Evolutionary conservation across 2,329 filamentous ascomycete species (phyloP).

Genomic region (Aspergillus brunneoviolaceus): DNA sequence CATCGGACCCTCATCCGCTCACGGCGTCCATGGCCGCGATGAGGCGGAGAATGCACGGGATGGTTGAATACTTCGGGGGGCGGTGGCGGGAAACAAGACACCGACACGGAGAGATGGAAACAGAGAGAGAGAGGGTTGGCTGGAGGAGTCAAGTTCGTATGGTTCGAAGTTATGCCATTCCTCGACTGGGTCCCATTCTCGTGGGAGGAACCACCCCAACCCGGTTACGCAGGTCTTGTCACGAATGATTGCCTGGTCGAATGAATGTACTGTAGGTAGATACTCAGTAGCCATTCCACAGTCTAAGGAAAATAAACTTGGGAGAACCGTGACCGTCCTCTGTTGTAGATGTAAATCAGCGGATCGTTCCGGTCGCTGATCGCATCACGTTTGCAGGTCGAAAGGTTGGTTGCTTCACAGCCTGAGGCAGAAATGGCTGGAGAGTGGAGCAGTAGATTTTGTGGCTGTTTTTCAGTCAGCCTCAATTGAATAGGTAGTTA

Average conservation of each 20-base stretch:
- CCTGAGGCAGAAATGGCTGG: neutral
- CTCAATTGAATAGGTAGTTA: neutral
- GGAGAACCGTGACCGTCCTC: neutral
- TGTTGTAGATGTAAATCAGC: neutral
- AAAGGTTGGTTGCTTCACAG: neutral
- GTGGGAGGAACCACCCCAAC: neutral
- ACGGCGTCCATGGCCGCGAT: neutral
- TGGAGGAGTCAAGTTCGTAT: neutral
- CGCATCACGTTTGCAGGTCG: neutral
- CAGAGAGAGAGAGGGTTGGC: neutral
- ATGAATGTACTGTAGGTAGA: too few relatives aligned
- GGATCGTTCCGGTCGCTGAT: constrained; percentile 7
- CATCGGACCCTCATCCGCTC: neutral
- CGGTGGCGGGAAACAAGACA: neutral
- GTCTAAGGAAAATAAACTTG: neutral
- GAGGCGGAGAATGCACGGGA: neutral
- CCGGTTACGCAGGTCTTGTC: neutral
- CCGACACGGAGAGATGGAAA: too few relatives aligned
- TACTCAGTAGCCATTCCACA: neutral
- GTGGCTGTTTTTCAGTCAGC: neutral
- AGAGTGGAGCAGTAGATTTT: neutral
- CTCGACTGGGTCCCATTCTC: neutral
- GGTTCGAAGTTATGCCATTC: neutral
- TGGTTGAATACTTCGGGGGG: neutral
- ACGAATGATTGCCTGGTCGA: too few relatives aligned